Percentiles rank a stretch among this genome's conserved stretches.
Evolutionary conservation across 805 yeast species (phyloP).

Genomic region (Wickerhamia fluorescens): DNA sequence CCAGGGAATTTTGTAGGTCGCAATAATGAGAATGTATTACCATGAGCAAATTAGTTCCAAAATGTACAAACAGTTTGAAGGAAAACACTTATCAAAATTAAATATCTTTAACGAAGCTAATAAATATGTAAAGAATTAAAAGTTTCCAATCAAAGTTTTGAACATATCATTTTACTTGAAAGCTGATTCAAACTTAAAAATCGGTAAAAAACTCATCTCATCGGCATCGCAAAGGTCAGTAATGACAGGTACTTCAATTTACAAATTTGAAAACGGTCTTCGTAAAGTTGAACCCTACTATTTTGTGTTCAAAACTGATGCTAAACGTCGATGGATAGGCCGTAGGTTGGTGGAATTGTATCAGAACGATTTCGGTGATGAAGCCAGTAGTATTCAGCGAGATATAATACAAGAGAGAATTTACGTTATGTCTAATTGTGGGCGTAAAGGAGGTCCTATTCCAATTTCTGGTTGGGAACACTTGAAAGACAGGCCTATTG

Average conservation of each 20-base stretch:
- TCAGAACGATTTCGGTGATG: conserved; percentile 28
- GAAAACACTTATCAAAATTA: no score
- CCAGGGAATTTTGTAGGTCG: conserved; percentile 30
- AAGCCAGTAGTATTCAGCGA: conserved; percentile 11
- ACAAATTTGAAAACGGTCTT: conserved; percentile 21
- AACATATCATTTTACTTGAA: no score
- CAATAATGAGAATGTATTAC: conserved; percentile 20
- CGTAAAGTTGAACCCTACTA: conserved; percentile 33
- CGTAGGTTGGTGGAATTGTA: conserved; percentile 24
- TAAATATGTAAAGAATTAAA: no score
- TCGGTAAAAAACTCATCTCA: no score
- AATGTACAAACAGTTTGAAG: no score
- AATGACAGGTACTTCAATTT: no score
- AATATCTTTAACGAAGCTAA: no score
- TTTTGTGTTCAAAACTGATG: conserved; percentile 22
- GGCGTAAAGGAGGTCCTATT: conserved; percentile 10
- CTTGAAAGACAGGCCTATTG: conserved; percentile 4
- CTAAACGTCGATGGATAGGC: conserved; percentile 34
- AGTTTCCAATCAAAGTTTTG: no score
- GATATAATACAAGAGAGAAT: conserved; percentile 20
- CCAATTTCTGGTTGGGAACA: conserved; percentile 16
- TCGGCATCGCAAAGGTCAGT: no score
- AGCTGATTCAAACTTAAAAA: no score
- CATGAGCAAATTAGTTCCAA: no score
- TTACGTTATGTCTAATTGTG: conserved; percentile 18